Conservation (phyloP, 2,329 filamentous ascomycete genomes). For the Apiospora hydei region DNA sequence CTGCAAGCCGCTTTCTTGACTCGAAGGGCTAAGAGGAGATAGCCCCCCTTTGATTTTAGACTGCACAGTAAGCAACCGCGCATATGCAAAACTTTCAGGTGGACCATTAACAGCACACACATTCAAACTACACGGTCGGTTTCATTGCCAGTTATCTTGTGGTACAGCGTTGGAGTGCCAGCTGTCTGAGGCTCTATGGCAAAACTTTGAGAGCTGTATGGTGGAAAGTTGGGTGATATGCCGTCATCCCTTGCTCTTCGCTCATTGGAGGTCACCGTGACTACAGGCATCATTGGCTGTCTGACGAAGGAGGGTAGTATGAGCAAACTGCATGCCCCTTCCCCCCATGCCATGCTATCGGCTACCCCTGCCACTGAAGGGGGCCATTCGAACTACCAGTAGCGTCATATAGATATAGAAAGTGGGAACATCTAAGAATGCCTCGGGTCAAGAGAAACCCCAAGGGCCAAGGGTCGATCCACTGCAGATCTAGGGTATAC, state of each 20-base stretch:
- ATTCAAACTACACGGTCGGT: neutral
- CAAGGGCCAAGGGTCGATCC: neutral
- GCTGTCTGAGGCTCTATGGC: neutral
- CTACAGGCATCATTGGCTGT: neutral
- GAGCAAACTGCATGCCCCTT: neutral
- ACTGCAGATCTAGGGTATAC: neutral
- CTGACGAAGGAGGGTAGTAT: neutral
- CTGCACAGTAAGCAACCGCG: neutral
- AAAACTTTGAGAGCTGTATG: neutral
- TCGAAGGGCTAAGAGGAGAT: neutral
- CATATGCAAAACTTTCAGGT: conserved; percentile 18
- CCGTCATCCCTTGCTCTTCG: neutral
- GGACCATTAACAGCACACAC: neutral
- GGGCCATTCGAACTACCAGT: neutral
- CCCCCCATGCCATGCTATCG: neutral
- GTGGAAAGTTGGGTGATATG: neutral
- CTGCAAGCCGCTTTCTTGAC: neutral
- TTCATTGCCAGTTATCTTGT: neutral
- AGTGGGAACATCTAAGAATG: conserved; percentile 1
- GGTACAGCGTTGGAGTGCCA: neutral
- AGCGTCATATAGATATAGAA: neutral
- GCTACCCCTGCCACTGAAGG: neutral
- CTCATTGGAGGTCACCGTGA: neutral
- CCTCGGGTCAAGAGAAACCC: conserved; percentile 6
- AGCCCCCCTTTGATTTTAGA: neutral